Evolutionary conservation across 306 rosid genomes (phyloP).

Genomic region (Cucurbita maxima): DNA sequence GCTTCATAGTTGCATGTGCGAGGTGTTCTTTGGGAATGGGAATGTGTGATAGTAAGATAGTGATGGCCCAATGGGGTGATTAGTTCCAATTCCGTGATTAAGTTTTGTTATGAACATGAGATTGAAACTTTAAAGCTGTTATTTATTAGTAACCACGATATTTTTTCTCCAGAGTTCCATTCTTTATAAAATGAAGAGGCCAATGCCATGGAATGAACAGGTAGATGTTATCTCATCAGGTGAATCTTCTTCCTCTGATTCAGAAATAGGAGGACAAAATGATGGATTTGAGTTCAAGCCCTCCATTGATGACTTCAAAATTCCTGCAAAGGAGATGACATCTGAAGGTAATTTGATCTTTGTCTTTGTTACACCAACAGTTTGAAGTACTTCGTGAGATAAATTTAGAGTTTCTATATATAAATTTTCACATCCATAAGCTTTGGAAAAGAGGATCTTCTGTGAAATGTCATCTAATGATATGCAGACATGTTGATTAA

Average conservation of each 20-base stretch:
- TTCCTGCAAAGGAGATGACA: slow-evolving; percentile 9
- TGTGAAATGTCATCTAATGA: neutral
- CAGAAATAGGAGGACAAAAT: slow-evolving; percentile 11
- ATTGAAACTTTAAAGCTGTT: neutral
- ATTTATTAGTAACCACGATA: neutral
- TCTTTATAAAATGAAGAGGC: slow-evolving; percentile 36
- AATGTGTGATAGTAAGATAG: too few relatives aligned
- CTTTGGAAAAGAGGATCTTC: neutral
- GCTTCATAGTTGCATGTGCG: neutral
- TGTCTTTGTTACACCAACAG: neutral
- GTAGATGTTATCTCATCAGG: slow-evolving; percentile 34
- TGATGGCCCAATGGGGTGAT: neutral
- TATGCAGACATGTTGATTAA: slow-evolving; percentile 35
- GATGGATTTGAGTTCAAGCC: slow-evolving; percentile 10
- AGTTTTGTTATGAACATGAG: neutral
- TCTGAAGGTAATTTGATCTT: slow-evolving; percentile 30
- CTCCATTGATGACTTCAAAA: neutral
- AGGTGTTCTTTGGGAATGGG: neutral
- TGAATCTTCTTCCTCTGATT: slow-evolving; percentile 37
- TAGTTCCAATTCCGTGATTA: neutral
- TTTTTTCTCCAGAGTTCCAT: slow-evolving; percentile 6
- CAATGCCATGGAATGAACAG: slow-evolving; percentile 34
- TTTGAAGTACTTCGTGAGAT: neutral
- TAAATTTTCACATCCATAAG: neutral
- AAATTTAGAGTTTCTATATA: neutral